These are phyloP conservation scores for Neoboletus brunneissimus DNA, from an alignment of 768 basidiomycete species.

Conservation along the genomic window DNA sequence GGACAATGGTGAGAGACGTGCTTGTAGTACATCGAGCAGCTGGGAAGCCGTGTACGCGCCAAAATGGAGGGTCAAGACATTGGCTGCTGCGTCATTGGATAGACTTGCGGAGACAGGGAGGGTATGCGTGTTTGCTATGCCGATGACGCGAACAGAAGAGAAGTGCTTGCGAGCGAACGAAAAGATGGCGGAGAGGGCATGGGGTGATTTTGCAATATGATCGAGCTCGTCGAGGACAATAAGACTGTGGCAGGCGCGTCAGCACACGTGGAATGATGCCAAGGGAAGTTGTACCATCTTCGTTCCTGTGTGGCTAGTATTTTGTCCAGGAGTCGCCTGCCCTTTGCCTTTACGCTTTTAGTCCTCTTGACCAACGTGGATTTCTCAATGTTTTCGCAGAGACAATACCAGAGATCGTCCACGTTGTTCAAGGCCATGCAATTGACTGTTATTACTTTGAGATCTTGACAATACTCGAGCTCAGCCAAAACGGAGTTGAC, in stretches of 20 bases:
- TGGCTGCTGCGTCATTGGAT: constrained; percentile 35
- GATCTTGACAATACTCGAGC: constrained; percentile 36
- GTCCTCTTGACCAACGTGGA: constrained; percentile 35
- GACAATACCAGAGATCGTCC: constrained; percentile 67
- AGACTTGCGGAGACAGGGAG: constrained; percentile 56
- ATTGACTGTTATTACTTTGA: constrained; percentile 61
- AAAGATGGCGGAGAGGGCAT: constrained; percentile 62
- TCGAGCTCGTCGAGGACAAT: constrained; percentile 87
- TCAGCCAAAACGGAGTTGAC: constrained; percentile 62
- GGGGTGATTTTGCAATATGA: constrained; percentile 64
- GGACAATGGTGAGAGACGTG: constrained; percentile 57
- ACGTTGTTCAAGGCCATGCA: constrained; percentile 75
- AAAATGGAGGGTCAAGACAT: constrained; percentile 71
- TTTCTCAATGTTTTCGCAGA: constrained; percentile 53
- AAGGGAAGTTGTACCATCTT: constrained; percentile 47
- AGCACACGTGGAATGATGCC: constrained; percentile 13
- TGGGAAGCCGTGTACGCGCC: constrained; percentile 73
- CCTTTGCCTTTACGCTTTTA: constrained; percentile 43
- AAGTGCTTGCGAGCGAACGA: constrained; percentile 56
- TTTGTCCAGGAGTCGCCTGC: constrained; percentile 45
- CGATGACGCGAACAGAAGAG: constrained; percentile 63
- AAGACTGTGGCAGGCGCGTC: constrained; percentile 43
- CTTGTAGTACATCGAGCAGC: constrained; percentile 63
- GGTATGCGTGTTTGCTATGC: constrained; percentile 88
- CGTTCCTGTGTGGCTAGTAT: constrained; percentile 41